Percentiles rank a stretch among this genome's conserved stretches.
These are phyloP conservation scores for Fraxinus platypoda DNA, from an alignment of 305 asterid genomes.

Conservation along the genomic window DNA sequence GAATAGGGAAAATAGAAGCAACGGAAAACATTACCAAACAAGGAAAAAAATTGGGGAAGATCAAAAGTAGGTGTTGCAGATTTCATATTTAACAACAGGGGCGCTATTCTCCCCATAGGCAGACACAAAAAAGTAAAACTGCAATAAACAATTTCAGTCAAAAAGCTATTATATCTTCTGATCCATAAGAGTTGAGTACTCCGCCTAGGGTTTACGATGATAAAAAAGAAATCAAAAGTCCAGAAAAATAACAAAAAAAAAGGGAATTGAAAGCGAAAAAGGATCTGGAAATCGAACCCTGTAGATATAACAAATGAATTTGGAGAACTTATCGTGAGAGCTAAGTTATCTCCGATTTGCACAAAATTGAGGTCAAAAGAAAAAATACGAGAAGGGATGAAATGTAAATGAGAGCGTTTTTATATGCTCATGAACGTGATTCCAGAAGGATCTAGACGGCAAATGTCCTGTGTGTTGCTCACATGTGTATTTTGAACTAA, in stretches of 20 bases:
- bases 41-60: not conserved
- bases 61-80: not conserved
- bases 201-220: slow-evolving; percentile 24
- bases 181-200: not conserved
- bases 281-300: slow-evolving; percentile 30
- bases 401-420: not conserved
- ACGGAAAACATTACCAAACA: not conserved
- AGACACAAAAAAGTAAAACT: not conserved
- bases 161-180: slow-evolving; percentile 8
- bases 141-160: not conserved
- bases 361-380: not conserved
- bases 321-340: slow-evolving; percentile 1
- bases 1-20: not conserved
- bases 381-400: not conserved
- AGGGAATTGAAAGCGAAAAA: not conserved
- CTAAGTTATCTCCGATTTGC: not conserved
- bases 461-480: not conserved
- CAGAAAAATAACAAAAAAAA: not conserved
- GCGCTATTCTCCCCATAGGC: not conserved
- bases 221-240: not conserved
- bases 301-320: slow-evolving; percentile 5
- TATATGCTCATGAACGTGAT: not conserved
- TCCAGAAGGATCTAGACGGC: not conserved
- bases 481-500: not conserved
- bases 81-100: slow-evolving; percentile 6